A percentile compares a stretch with the other conserved stretches of the same genome.
Evolutionary conservation across 352 stramenopile species (phyloP).

Genomic region (Phytophthora constricta): DNA sequence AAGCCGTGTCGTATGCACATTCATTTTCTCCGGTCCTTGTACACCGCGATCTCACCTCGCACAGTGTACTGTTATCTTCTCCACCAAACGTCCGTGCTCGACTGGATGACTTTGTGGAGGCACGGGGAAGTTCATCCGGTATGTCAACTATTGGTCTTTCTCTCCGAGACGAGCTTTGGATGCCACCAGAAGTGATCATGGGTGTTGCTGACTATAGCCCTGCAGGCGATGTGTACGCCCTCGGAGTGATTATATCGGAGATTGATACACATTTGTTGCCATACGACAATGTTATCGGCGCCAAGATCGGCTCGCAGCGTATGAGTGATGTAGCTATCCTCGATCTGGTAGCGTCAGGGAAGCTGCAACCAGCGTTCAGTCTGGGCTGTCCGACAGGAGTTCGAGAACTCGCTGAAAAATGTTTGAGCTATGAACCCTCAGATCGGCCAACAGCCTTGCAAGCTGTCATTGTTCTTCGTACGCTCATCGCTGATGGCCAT

Average conservation of each 20-base stretch:
- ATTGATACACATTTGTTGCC: slow-evolving; percentile 61
- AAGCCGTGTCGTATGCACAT: slow-evolving; percentile 59
- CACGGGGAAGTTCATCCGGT: slow-evolving; percentile 24
- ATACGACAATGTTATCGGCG: slow-evolving; percentile 42
- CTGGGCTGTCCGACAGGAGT: slow-evolving; percentile 47
- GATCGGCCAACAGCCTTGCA: slow-evolving; percentile 53
- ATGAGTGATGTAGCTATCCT: slow-evolving; percentile 39
- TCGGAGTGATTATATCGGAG: slow-evolving; percentile 62
- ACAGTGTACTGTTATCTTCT: slow-evolving; percentile 51
- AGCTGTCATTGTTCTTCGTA: slow-evolving; percentile 50
- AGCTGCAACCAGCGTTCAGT: slow-evolving; percentile 30
- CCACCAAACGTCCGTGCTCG: slow-evolving; percentile 37
- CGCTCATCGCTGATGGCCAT: slow-evolving; percentile 23
- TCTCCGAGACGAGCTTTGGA: slow-evolving; percentile 37
- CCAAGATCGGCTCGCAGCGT: slow-evolving; percentile 12
- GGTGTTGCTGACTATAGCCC: slow-evolving; percentile 41
- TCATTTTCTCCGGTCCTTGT: slow-evolving; percentile 49
- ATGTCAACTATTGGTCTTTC: slow-evolving; percentile 29
- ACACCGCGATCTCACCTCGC: slow-evolving; percentile 52
- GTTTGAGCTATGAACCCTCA: slow-evolving; percentile 39
- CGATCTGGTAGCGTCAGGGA: slow-evolving; percentile 30
- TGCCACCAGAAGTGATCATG: slow-evolving; percentile 52
- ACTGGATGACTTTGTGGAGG: slow-evolving; percentile 53
- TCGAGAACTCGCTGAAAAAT: slow-evolving; percentile 41
- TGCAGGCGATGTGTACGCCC: slow-evolving; percentile 52